Evolutionary conservation across 73 alveolate genomes (phyloP).

Genomic region (Durusdinium trenchii): DNA sequence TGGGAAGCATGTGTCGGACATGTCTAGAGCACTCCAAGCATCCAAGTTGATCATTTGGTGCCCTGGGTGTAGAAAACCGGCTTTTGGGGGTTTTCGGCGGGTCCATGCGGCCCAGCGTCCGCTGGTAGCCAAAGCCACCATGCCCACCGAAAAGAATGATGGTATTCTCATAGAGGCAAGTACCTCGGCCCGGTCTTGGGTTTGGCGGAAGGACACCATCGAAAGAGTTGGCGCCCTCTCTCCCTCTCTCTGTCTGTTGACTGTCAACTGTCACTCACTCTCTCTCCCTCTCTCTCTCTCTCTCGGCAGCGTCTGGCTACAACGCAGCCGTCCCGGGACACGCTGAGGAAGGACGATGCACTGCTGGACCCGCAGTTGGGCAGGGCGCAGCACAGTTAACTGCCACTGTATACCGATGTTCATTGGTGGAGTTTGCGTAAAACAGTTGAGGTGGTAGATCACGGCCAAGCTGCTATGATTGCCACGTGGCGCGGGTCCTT

Average conservation of each 20-base stretch:
- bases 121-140: slow-evolving; percentile 98
- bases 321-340: neutral
- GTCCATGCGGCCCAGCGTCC: slow-evolving; percentile 39
- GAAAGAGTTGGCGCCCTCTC: neutral
- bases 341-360: neutral
- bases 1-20: neutral
- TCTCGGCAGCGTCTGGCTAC: neutral
- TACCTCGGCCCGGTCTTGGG: neutral
- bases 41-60: too few relatives aligned
- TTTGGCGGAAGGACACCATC: neutral
- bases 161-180: slow-evolving; percentile 65
- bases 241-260: too few relatives aligned
- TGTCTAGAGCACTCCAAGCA: neutral
- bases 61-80: too few relatives aligned
- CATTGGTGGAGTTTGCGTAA: too few relatives aligned
- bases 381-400: too few relatives aligned
- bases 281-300: too few relatives aligned
- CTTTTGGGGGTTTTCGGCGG: too few relatives aligned
- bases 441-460: too few relatives aligned
- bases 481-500: slow-evolving; percentile 60
- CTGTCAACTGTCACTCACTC: too few relatives aligned
- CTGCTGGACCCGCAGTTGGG: neutral
- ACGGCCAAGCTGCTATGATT: slow-evolving; percentile 1
- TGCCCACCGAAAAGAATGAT: slow-evolving; percentile 99
- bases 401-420: too few relatives aligned